These are phyloP conservation scores for Schwanniomyces polymorphus DNA, from an alignment of 805 yeast species.

Conservation along the genomic window DNA sequence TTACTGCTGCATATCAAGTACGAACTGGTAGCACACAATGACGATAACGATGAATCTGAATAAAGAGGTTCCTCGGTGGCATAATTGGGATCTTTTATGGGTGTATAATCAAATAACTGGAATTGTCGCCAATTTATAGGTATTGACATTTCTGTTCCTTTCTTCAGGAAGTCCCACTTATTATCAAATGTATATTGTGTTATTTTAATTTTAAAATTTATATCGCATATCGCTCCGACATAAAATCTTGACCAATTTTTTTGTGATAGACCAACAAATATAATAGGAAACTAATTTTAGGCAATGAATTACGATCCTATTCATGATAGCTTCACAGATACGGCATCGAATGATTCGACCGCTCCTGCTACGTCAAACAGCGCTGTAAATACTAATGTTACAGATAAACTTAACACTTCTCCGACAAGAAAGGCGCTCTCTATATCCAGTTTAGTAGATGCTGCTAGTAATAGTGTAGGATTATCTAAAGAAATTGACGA, in stretches of 20 bases:
- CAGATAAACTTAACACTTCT: neutral
- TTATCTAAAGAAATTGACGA: constrained; percentile 4
- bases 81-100: constrained; percentile 79
- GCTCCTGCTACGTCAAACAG: neutral
- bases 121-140: constrained; percentile 67
- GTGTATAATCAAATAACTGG: constrained; percentile 79
- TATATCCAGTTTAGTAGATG: constrained; percentile 10
- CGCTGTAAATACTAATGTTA: neutral
- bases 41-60: constrained; percentile 73
- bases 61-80: constrained; percentile 64
- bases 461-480: constrained; percentile 1
- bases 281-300: neutral
- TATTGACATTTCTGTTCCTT: constrained; percentile 3
- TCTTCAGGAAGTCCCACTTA: neutral
- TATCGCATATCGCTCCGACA: neutral
- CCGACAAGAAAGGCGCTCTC: constrained; percentile 10
- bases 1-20: constrained; percentile 62
- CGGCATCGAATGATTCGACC: neutral
- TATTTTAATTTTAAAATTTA: neutral
- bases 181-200: neutral
- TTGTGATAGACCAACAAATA: neutral
- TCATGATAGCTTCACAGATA: constrained; percentile 32
- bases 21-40: constrained; percentile 58
- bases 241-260: neutral
- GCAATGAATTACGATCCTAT: constrained; percentile 46